A percentile compares a stretch with the other conserved stretches of the same genome.
phyloP scores from a whole-genome alignment of 2,329 filamentous ascomycete species.

The Xylaria sp. region DNA sequence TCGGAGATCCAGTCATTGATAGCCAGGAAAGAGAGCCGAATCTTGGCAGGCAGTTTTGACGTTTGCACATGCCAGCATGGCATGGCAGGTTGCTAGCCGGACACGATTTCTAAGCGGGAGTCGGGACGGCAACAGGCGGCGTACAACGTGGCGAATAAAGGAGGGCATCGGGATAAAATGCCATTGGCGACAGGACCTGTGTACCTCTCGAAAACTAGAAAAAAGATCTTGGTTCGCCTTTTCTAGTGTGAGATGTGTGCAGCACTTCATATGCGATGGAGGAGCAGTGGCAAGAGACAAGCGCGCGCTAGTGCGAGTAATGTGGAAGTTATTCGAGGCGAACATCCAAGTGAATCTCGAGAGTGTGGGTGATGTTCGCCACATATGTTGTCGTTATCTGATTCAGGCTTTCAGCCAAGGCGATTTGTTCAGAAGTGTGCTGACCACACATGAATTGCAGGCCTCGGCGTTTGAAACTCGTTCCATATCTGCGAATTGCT shows the following conservation, averaged over 20 bases:
- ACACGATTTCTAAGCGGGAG: neutral
- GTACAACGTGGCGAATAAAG: neutral
- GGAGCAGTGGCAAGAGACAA: neutral
- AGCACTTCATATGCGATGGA: neutral
- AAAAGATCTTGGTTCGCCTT: neutral
- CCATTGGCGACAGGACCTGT: neutral
- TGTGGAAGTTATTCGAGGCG: neutral
- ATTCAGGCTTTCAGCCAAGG: neutral
- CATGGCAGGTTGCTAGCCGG: neutral
- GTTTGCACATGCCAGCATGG: too few species aligned
- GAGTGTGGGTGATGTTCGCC: too few species aligned
- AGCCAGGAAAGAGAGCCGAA: neutral
- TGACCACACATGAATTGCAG: neutral
- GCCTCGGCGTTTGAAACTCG: neutral
- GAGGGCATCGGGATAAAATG: neutral
- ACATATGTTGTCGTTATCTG: neutral
- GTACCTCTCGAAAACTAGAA: neutral
- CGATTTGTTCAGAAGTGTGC: neutral
- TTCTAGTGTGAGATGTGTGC: neutral
- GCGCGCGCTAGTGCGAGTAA: neutral
- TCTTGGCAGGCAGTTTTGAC: too few species aligned
- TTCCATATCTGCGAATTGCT: neutral
- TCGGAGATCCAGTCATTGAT: neutral
- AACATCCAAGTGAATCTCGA: neutral
- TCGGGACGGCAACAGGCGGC: neutral